These are phyloP conservation scores for Penicillium turbatum DNA, from an alignment of 495 filamentous ascomycete species.

Conservation along the genomic window DNA sequence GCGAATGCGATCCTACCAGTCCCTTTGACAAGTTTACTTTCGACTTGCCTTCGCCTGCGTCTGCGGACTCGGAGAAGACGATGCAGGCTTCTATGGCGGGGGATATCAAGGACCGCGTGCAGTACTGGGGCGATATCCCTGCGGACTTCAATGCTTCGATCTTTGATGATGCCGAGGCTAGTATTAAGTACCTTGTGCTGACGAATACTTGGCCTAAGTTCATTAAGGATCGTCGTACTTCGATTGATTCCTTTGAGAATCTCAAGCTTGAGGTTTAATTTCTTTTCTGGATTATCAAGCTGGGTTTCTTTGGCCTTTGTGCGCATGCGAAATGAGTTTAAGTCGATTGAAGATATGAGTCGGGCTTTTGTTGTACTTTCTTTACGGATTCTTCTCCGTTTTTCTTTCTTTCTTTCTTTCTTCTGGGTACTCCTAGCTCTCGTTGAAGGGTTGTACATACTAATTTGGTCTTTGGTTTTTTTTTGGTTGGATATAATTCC, in stretches of 20 bases:
- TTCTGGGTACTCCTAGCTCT: background rate
- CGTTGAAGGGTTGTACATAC: constrained; percentile 1
- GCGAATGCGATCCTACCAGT: constrained; percentile 25
- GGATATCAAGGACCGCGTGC: constrained; percentile 24
- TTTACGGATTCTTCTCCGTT: background rate
- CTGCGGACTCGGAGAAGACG: constrained; percentile 22
- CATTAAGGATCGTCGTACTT: constrained; percentile 28
- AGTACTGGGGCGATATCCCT: constrained; percentile 43
- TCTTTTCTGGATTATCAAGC: background rate
- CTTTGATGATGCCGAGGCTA: constrained; percentile 56
- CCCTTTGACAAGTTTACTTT: constrained; percentile 30
- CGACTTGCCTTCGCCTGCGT: constrained; percentile 19
- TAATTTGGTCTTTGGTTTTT: background rate
- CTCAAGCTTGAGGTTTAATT: constrained; percentile 11
- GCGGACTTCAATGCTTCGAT: constrained; percentile 46
- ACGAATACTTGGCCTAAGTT: constrained; percentile 71
- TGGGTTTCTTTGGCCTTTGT: background rate
- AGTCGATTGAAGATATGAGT: background rate
- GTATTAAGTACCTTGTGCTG: constrained; percentile 64
- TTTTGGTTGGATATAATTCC: constrained; percentile 2
- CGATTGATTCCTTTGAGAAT: constrained; percentile 16
- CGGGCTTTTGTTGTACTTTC: background rate
- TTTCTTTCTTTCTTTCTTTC: background rate
- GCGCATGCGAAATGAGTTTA: constrained; percentile 12
- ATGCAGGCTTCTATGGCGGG: constrained; percentile 3